Evolutionary conservation across 2,329 filamentous ascomycete genomes (phyloP).

Genomic region (Colletotrichum truncatum): DNA sequence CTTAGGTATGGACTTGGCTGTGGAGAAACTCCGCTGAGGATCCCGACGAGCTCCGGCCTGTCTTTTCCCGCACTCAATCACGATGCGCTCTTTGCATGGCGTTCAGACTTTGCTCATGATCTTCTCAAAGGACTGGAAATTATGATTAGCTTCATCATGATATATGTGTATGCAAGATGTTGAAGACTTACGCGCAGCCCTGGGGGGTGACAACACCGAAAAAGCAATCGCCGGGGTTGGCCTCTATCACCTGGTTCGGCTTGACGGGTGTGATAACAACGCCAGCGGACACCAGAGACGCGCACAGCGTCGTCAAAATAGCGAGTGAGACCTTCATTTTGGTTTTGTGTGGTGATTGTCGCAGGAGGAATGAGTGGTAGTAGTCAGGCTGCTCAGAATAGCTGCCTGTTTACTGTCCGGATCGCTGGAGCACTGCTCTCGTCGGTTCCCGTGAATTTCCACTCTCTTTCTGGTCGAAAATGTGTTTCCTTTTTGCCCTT

Average conservation of each 20-base stretch:
- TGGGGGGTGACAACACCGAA: slow-evolving; percentile 64
- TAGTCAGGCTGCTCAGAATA: slow-evolving; percentile 8
- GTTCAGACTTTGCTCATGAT: not conserved
- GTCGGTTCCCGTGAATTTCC: not conserved
- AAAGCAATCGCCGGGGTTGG: slow-evolving; percentile 58
- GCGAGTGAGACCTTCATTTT: slow-evolving; percentile 52
- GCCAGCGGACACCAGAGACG: slow-evolving; percentile 58
- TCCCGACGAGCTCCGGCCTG: slow-evolving; percentile 25
- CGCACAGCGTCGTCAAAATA: slow-evolving; percentile 52
- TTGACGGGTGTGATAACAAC: slow-evolving; percentile 65
- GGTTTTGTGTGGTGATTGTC: not conserved
- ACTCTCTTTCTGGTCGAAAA: slow-evolving; percentile 18
- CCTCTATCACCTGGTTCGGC: slow-evolving; percentile 58
- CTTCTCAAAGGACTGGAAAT: slow-evolving; percentile 1
- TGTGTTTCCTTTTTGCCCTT: not conserved
- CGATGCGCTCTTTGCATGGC: not conserved
- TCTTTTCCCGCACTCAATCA: not conserved
- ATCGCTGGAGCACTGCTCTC: not conserved
- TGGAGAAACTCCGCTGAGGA: not conserved
- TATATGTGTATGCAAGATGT: not conserved
- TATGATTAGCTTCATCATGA: not conserved
- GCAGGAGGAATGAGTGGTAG: not conserved
- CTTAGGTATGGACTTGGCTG: not conserved
- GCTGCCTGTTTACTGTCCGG: slow-evolving; percentile 1
- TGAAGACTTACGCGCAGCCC: slow-evolving; percentile 66